phyloP scores from a whole-genome alignment of 148 eudicot genomes.

The Agrostemma githago region DNA sequence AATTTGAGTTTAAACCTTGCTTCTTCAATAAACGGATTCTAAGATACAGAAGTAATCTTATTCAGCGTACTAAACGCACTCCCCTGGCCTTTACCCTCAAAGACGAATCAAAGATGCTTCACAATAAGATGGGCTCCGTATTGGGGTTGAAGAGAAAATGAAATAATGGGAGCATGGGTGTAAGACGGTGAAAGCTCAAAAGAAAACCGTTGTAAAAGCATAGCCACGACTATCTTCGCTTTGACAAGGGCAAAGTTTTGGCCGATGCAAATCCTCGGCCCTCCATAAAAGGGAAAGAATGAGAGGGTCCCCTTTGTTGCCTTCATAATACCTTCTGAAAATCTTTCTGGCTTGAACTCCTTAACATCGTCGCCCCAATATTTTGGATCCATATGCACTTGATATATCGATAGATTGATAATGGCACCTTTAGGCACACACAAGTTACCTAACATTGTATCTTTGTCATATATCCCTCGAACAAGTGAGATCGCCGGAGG shows the following conservation, averaged over 20 bases:
- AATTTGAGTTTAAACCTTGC: no score
- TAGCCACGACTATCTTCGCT: constrained; percentile 25
- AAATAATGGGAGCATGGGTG: constrained; percentile 28
- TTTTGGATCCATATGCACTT: constrained; percentile 21
- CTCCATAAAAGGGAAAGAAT: constrained; percentile 30
- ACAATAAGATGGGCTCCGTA: constrained; percentile 22
- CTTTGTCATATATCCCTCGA: constrained; percentile 10
- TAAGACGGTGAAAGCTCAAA: constrained; percentile 31
- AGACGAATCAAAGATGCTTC: no score
- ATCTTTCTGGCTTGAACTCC: constrained; percentile 29
- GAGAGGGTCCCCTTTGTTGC: constrained; percentile 21
- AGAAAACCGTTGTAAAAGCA: constrained; percentile 28
- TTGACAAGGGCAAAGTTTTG: constrained; percentile 25
- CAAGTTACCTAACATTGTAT: constrained; percentile 19
- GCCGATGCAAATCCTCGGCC: constrained; percentile 30
- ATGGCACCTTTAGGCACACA: constrained; percentile 17
- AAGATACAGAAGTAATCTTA: no score
- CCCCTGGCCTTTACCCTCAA: no score
- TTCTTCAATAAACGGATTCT: no score
- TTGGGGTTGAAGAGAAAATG: constrained; percentile 24
- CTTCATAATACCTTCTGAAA: constrained; percentile 26
- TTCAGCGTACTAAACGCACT: no score
- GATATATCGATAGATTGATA: constrained; percentile 2
- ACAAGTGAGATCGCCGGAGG: constrained; percentile 18
- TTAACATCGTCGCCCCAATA: constrained; percentile 27